These are phyloP conservation scores for Boletus barrowsii DNA, from an alignment of 768 basidiomycete species.

Conservation along the genomic window DNA sequence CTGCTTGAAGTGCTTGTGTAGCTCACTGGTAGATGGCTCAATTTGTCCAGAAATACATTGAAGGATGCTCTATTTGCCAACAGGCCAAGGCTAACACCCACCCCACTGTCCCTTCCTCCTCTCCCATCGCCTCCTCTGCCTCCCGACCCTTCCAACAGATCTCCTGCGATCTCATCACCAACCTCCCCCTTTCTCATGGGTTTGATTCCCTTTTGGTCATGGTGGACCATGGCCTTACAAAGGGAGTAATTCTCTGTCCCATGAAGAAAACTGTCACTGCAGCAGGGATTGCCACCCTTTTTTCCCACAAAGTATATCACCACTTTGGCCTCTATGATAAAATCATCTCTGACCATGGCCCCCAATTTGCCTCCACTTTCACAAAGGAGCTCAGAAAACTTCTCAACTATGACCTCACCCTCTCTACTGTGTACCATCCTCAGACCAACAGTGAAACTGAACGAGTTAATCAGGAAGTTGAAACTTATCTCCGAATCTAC, in stretches of 20 bases:
- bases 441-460: too few relatives aligned
- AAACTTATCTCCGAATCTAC: too few relatives aligned
- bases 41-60: background rate
- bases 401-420: too few relatives aligned
- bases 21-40: background rate
- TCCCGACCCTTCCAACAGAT: background rate
- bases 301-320: background rate
- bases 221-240: background rate
- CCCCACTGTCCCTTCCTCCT: background rate
- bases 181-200: background rate
- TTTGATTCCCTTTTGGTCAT: background rate
- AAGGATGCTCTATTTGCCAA: background rate
- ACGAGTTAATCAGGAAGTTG: too few relatives aligned
- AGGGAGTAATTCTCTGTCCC: background rate
- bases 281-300: background rate
- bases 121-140: background rate
- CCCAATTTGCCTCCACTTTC: background rate
- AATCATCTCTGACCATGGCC: background rate
- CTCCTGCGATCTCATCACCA: background rate
- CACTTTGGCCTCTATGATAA: background rate
- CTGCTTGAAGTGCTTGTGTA: too few relatives aligned
- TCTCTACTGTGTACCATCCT: too few relatives aligned
- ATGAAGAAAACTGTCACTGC: background rate
- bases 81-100: background rate
- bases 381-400: too few relatives aligned